phyloP scores from a whole-genome alignment of 345 rosid genomes.

The Mallotus nudiflorus region DNA sequence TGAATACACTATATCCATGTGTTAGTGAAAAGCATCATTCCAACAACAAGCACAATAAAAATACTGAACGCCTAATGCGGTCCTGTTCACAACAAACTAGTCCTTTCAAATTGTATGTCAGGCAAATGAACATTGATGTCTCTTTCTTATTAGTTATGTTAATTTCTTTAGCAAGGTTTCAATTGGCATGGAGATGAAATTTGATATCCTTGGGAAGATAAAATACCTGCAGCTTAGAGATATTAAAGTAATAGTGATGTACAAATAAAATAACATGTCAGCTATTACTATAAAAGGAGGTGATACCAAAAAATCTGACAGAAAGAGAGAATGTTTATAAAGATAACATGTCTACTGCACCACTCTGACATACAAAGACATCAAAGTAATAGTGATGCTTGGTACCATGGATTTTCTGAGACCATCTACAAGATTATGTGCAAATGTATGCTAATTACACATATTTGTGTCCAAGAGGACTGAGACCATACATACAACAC shows the following conservation, averaged over 20 bases:
- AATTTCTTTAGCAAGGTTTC: not conserved
- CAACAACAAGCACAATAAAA: not conserved
- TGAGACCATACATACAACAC: no score
- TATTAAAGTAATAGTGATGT: not conserved
- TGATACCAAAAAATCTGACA: no score
- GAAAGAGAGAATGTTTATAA: no score
- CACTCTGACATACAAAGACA: not conserved
- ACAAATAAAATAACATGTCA: not conserved
- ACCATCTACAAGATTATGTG: not conserved
- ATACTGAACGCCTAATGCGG: no score
- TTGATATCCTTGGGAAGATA: not conserved
- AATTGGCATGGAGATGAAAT: not conserved
- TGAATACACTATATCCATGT: not conserved
- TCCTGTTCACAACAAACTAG: no score
- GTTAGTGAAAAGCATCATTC: not conserved
- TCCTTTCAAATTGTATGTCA: no score
- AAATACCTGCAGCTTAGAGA: not conserved
- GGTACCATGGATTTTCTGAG: no score
- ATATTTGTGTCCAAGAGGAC: not conserved
- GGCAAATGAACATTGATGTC: no score
- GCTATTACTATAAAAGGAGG: not conserved
- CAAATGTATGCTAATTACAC: not conserved
- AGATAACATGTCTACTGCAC: not conserved
- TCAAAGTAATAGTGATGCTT: no score
- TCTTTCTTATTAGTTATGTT: no score